Base-by-base conservation (phyloP, 164 flowering plant genomes). In the Platanus orientalis region DNA sequence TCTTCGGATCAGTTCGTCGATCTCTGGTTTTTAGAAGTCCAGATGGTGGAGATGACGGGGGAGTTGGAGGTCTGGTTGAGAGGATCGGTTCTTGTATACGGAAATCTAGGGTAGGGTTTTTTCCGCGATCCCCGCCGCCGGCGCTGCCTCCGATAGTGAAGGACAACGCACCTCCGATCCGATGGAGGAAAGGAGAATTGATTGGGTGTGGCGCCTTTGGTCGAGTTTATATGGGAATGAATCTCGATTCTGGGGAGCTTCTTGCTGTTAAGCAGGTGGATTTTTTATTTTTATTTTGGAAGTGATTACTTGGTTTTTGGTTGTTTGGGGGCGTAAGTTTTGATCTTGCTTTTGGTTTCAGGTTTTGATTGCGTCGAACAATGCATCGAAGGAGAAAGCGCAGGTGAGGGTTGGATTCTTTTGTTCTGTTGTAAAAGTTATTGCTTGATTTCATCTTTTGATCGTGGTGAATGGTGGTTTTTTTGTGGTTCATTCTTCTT, bases 151-250 rank as follows among this genome's bases (percentile, higher is more conserved):
- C 85, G n/a, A 48, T 62, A 44, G 17, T 44, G n/a, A 62, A 64
- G 16, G 78, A 54, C 10, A 52, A 52, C 13, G 59, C 63, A 7
- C 77, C 83, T 26, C 69, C 79, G 73, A 89, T 95, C 73, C 83
- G 97, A 65, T 95, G 97, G 94, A 65, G 96, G 61, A 88, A 83
- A 68, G 99, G 99, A 23, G 97, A 95, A 62, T 69, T 92, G 81
- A 92, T 95, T 42, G 97, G 99, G 0, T 84, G 81, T 62, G 97
- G 99, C 17, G 99, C 97, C 1, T 95, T 90, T 60, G 99, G 99
- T 1, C 77, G 88, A 25, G 97, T 92, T 59, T 88, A 95, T 60
- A 92, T 92, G 96, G 99, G 99, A 42, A 92, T 95, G 97, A 90
- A 92, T 68, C 88, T 88, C 48, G 99, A 90, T 77, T 90, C 97